Evolutionary conservation across 805 yeast species (phyloP).

Genomic region (Candida odintsovae): DNA sequence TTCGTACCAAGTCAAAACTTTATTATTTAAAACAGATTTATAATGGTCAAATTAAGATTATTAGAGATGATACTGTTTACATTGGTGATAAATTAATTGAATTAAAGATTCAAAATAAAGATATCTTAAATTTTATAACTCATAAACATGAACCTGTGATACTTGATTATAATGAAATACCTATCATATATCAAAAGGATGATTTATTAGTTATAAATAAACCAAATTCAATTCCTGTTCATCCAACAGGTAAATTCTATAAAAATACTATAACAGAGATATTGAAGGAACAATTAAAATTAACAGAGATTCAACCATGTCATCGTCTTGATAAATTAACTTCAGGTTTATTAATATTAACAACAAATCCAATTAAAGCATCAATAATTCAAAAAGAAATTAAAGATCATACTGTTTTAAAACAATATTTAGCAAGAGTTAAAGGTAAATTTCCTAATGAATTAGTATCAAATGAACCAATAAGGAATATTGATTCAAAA

Average conservation of each 20-base stretch:
- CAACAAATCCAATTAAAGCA: constrained; percentile 4
- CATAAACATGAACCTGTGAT: constrained; percentile 78
- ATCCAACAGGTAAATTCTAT: constrained; percentile 86
- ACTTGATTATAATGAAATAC: constrained; percentile 19
- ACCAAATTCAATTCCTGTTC: constrained; percentile 92
- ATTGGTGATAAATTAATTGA: constrained; percentile 4
- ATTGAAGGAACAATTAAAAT: constrained; percentile 58
- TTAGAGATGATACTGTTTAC: constrained; percentile 1
- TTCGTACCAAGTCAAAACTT: constrained; percentile 11
- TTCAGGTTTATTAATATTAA: constrained; percentile 79
- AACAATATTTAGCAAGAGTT: constrained; percentile 84
- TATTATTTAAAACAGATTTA: constrained; percentile 11
- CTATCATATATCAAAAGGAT: constrained; percentile 45
- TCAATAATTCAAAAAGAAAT: constrained; percentile 47
- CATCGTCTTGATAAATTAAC: constrained; percentile 88
- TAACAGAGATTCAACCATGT: constrained; percentile 39
- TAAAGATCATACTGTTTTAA: constrained; percentile 64
- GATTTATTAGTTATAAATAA: constrained; percentile 79
- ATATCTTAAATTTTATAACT: constrained; percentile 19
- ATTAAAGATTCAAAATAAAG: constrained; percentile 22
- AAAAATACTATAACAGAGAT: constrained; percentile 75
- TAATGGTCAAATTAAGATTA: constrained; percentile 6
- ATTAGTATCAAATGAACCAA: constrained; percentile 54
- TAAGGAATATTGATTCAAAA: constrained; percentile 66
- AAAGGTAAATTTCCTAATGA: constrained; percentile 72